Conservation (phyloP, 2,329 filamentous ascomycete genomes). For the Phymatotrichopsis omnivora region DNA sequence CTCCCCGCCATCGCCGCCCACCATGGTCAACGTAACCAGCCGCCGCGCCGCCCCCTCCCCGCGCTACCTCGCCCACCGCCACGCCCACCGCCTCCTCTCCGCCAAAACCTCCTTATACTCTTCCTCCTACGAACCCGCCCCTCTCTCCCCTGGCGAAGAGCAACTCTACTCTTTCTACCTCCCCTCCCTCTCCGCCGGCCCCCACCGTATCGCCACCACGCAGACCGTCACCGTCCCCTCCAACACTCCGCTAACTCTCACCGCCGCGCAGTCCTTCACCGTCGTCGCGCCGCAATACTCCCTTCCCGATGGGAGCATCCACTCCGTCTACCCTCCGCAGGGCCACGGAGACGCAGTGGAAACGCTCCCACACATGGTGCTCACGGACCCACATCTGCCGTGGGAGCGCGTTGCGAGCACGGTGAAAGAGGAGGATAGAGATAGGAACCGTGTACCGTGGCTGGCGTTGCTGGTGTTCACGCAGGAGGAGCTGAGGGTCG, state of each 20-base stretch:
- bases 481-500: conserved; percentile 35
- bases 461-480: conserved; percentile 37
- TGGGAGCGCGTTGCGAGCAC: conserved; percentile 37
- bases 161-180: conserved; percentile 23
- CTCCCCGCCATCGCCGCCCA: background rate
- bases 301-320: conserved; percentile 33
- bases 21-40: background rate
- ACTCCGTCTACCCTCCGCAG: conserved; percentile 38
- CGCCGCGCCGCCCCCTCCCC: conserved; percentile 4
- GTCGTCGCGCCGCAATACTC: conserved; percentile 37
- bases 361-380: conserved; percentile 40
- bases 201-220: conserved; percentile 10
- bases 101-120: background rate
- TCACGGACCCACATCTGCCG: conserved; percentile 39
- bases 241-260: conserved; percentile 10
- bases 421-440: conserved; percentile 9
- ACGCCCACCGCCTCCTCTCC: conserved; percentile 2
- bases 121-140: conserved; percentile 1
- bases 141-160: conserved; percentile 12
- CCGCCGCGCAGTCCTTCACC: conserved; percentile 31
- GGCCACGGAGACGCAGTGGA: conserved; percentile 35
- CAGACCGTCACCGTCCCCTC: conserved; percentile 12
- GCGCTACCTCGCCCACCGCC: conserved; percentile 4
- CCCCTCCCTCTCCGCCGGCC: conserved; percentile 18
- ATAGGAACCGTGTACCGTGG: conserved; percentile 37